phyloP scores from a whole-genome alignment of 1,139 yeast species.

The Yamadazyma trypodendri region DNA sequence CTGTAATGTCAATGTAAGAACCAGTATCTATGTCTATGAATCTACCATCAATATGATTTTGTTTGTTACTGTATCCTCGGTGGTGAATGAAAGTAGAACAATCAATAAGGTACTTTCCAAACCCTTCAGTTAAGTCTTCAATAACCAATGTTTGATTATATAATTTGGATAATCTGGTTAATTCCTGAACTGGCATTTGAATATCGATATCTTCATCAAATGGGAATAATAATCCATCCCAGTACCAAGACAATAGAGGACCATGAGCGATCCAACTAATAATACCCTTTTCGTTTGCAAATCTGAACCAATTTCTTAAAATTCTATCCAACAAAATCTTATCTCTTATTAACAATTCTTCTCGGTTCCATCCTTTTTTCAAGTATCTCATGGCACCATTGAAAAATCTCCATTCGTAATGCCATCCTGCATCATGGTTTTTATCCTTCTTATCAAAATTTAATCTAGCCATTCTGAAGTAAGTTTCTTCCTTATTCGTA shows the following conservation, averaged over 20 bases:
- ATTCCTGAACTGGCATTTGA: conserved; percentile 35
- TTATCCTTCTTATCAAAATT: conserved; percentile 21
- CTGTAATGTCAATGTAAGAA: conserved; percentile 68
- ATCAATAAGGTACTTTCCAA: conserved; percentile 42
- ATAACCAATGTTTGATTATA: conserved; percentile 39
- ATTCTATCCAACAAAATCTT: conserved; percentile 30
- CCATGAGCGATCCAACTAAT: conserved; percentile 45
- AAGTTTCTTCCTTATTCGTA: conserved; percentile 26
- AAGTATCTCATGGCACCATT: conserved; percentile 39
- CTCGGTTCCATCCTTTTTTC: conserved; percentile 28
- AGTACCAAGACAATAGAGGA: conserved; percentile 40
- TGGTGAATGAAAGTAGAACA: conserved; percentile 36
- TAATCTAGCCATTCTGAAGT: conserved; percentile 35
- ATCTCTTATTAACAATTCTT: conserved; percentile 24
- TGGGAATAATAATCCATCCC: conserved; percentile 39
- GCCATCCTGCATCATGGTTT: conserved; percentile 33
- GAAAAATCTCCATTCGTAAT: conserved; percentile 46
- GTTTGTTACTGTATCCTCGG: conserved; percentile 33
- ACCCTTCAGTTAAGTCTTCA: conserved; percentile 27
- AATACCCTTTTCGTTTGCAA: conserved; percentile 31
- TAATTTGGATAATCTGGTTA: conserved; percentile 26
- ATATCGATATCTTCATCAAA: conserved; percentile 40
- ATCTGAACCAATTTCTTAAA: conserved; percentile 32
- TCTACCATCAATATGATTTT: conserved; percentile 77
- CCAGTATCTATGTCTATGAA: conserved; percentile 79